Evolutionary conservation across 768 basidiomycete species (phyloP), one percentile per base, ranked within the genome.

Genomic region (Boletus subcaerulescens): DNA sequence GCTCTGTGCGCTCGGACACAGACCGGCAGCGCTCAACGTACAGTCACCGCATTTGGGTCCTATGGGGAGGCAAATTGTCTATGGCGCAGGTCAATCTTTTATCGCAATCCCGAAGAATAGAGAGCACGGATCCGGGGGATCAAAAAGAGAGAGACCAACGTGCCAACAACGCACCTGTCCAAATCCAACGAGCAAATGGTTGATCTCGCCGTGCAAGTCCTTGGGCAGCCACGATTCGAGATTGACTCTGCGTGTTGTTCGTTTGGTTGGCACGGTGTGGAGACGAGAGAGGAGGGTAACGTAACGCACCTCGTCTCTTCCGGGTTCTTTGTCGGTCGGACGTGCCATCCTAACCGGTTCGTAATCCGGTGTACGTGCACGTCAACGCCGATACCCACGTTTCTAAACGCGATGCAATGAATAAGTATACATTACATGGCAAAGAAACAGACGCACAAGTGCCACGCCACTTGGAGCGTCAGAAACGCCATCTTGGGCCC

Each of bases 401-500:
- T 92, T 44, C 90, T 93, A 46, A 12, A 20, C 40, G 10, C 17
- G 40, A 18, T 18, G 20, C 18, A 22, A 22, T 29, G 29, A 29
- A 9, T 35, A 11, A 35, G 33, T 14, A 35, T 5, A 13, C 33
- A 35, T 14, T 6, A 2, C 29, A 35, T 35, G 33, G 6, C 13
- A 33, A 13, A 20, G n/a, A 40, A 20, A 18, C 6, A 11, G 18
- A 55, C 86, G 52, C 63, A 91, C 89, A 91, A 57, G 59, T 88
- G 80, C 92, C 91, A 96, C 2, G 91, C 93, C 26, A 81, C 81
- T 60, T 93, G 93, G 3, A 96, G 76, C 2, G 85, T 76, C 35
- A 97, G 69, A 71, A 91, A 96, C 1, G 92, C 92, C 93, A 98
- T 97, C 71, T 99, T 98, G 0, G 94, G 96, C 0, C 96, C 96